Conservation (phyloP, 345 rosid species). For the Heritiera fomes region DNA sequence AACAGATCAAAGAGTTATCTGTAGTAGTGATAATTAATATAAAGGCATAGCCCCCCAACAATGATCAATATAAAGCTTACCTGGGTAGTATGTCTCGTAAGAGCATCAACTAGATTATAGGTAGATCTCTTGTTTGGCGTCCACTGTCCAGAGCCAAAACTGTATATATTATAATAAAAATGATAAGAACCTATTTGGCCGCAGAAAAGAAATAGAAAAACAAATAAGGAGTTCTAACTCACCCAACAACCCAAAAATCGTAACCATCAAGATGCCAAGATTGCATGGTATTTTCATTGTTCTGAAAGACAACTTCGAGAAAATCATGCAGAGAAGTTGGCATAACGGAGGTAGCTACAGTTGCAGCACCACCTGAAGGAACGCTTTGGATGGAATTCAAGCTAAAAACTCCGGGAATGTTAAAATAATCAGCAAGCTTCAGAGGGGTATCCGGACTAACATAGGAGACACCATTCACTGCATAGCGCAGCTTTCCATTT, state of each 20-base stretch:
- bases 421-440: conserved; percentile 79
- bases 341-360: conserved; percentile 63
- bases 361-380: conserved; percentile 51
- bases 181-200: conserved; percentile 17
- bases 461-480: conserved; percentile 69
- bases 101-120: conserved; percentile 71
- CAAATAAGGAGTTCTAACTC: conserved; percentile 26
- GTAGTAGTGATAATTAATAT: neutral
- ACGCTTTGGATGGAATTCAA: conserved; percentile 45
- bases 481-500: conserved; percentile 75
- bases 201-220: neutral
- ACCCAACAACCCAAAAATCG: conserved; percentile 92
- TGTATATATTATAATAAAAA: conserved; percentile 27
- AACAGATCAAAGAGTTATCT: neutral
- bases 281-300: conserved; percentile 62
- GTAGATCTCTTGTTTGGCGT: conserved; percentile 43
- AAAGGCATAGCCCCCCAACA: neutral
- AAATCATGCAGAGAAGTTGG: conserved; percentile 57
- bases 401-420: conserved; percentile 66
- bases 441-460: conserved; percentile 75
- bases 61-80: conserved; percentile 31
- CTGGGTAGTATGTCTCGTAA: conserved; percentile 83
- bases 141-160: conserved; percentile 83
- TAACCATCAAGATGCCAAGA: conserved; percentile 97
- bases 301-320: conserved; percentile 71